Evolutionary conservation across 2,329 filamentous ascomycete genomes (phyloP).

Genomic region (Xylaria sp.): DNA sequence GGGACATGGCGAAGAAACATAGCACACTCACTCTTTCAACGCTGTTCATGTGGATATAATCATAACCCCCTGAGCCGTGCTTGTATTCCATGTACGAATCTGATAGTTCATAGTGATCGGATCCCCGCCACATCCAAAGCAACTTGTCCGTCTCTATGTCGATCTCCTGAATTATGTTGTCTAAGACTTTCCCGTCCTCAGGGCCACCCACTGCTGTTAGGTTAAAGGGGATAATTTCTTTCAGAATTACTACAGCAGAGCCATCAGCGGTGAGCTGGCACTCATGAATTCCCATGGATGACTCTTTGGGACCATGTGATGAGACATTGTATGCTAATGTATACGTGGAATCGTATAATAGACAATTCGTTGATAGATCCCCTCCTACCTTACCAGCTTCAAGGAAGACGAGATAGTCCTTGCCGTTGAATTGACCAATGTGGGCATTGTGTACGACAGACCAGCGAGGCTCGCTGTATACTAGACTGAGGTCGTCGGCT

Average conservation of each 20-base stretch:
- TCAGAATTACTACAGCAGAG: conserved; percentile 41
- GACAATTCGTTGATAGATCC: conserved; percentile 29
- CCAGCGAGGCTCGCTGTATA: conserved; percentile 50
- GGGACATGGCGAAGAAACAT: background rate
- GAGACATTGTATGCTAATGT: conserved; percentile 39
- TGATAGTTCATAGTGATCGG: conserved; percentile 29
- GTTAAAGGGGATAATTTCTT: conserved; percentile 36
- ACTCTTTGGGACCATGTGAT: conserved; percentile 6
- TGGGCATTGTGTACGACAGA: conserved; percentile 32
- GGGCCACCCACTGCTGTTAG: conserved; percentile 32
- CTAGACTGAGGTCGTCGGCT: conserved; percentile 51
- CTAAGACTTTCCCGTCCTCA: conserved; percentile 28
- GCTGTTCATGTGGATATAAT: conserved; percentile 40
- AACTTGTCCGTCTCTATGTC: conserved; percentile 35
- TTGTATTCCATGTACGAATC: conserved; percentile 33
- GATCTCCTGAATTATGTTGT: conserved; percentile 39
- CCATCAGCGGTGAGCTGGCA: conserved; percentile 41
- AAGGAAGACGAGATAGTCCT: conserved; percentile 35
- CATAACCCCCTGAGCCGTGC: conserved; percentile 14
- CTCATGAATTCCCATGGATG: conserved; percentile 41
- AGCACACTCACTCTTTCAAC: conserved; percentile 30
- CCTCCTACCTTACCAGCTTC: conserved; percentile 15
- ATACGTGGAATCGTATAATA: conserved; percentile 42
- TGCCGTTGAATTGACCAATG: conserved; percentile 26
- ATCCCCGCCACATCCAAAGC: conserved; percentile 37